Conservation (phyloP, 495 filamentous ascomycete genomes). For the Aspergillus saccharolyticus region DNA sequence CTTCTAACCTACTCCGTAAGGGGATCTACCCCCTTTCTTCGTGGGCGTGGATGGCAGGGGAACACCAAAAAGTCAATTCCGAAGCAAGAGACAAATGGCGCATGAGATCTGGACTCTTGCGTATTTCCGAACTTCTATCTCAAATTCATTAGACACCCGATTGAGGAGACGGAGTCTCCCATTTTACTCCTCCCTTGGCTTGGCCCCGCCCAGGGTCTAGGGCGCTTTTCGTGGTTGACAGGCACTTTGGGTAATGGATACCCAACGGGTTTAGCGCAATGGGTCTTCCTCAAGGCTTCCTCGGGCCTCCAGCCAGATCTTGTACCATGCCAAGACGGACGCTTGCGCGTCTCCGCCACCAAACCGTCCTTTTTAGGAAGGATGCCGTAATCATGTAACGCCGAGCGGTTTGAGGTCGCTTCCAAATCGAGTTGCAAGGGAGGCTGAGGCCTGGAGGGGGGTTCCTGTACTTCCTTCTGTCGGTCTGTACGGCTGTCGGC, state of each 20-base stretch:
- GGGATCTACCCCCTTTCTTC: neutral
- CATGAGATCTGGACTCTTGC: neutral
- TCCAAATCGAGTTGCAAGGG: slow-evolving; percentile 6
- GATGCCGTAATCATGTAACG: slow-evolving; percentile 22
- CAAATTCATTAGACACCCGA: too few species aligned
- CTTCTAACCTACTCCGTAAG: neutral
- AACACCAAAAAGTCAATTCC: neutral
- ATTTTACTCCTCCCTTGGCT: neutral
- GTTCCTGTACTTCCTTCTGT: neutral
- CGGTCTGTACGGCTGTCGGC: neutral
- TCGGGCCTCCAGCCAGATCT: slow-evolving; percentile 33
- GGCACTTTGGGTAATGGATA: neutral
- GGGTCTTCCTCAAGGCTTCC: slow-evolving; percentile 7
- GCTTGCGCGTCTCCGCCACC: slow-evolving; percentile 45
- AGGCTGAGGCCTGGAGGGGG: neutral
- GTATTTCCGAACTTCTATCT: too few species aligned
- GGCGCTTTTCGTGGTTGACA: slow-evolving; percentile 13
- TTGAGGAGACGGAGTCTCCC: too few species aligned
- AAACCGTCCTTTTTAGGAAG: slow-evolving; percentile 15
- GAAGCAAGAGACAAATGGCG: neutral
- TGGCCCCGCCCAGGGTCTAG: slow-evolving; percentile 24
- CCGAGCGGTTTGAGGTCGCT: slow-evolving; percentile 12
- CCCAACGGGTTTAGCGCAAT: slow-evolving; percentile 20
- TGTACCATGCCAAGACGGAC: slow-evolving; percentile 38
- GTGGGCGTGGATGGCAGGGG: neutral